Base-by-base conservation (phyloP, 2,329 filamentous ascomycete species). In the Ceratocystis destructans region DNA sequence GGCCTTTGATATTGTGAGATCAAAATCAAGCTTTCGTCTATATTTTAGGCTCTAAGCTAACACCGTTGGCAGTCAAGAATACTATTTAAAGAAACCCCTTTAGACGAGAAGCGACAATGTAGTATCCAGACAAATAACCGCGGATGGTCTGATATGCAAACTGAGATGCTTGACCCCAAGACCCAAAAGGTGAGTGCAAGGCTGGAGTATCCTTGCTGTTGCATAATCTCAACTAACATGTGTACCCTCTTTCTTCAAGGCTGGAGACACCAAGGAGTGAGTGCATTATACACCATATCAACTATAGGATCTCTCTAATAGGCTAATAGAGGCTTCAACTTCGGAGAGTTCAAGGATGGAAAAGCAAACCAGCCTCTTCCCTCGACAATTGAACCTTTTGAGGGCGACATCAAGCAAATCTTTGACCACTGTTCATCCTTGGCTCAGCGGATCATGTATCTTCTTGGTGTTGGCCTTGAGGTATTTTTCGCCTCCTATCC, bases 261-360 rank as follows among this genome's bases (percentile, higher is more conserved):
- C 86, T 41, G 89, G 90, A 17, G 91, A 96, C 73, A 90, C 90
- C 71, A 96, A 96, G 80, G 90, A 96, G 89, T 92, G 76, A 72
- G 77, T 71, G 28, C 57, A 68, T 28, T 8, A 8, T 20, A 59
- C 8, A n/a, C 28, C 17, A 28, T 8, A 15, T 2, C 5, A 8
- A 2, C n/a, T 8, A 37, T n/a, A 8, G 12, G 15, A 37, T n/a
- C 17, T 59, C 6, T 59, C 55, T 59, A 59, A 59, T 10, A 17
- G 1, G 17, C 15, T 2, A 22, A 59, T n/a, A 94, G 91, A 78
- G 90, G 88, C 46, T 93, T 97, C 80, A 99, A 97, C 77, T 88
- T 97, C 72, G 90, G 87, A 70, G 84, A 90, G 71, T 96, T 94
- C 73, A 73, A 79, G 67, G 71, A 84, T 69, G 81, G 84, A 70